phyloP scores from a whole-genome alignment of 2,329 filamentous ascomycete genomes.

The Diaporthe sp. region DNA sequence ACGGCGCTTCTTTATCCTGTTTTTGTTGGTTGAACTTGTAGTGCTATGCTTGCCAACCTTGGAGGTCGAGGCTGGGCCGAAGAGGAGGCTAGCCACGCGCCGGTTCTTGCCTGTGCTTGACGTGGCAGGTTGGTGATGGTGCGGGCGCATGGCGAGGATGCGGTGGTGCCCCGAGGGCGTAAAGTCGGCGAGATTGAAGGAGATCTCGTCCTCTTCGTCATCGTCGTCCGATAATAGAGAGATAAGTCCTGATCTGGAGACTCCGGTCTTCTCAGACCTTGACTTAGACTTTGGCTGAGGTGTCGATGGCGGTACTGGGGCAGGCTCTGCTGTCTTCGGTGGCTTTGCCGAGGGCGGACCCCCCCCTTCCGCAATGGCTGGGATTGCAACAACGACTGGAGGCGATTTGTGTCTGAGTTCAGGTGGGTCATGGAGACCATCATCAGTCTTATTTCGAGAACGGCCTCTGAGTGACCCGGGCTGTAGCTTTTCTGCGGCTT shows the following conservation, averaged over 20 bases:
- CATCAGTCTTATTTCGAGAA: background rate
- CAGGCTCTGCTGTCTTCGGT: constrained; percentile 1
- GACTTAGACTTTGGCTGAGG: constrained; percentile 33
- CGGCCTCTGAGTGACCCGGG: background rate
- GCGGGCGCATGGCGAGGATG: constrained; percentile 22
- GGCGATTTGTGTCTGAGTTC: background rate
- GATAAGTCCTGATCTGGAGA: constrained; percentile 54
- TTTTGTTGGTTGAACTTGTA: background rate
- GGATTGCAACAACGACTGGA: background rate
- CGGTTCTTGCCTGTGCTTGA: constrained; percentile 16
- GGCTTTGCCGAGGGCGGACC: background rate
- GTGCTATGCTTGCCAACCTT: constrained; percentile 26
- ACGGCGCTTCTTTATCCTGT: background rate
- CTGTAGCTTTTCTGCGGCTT: background rate
- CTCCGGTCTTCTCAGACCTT: constrained; percentile 36
- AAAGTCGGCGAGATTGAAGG: constrained; percentile 49
- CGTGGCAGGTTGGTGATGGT: background rate
- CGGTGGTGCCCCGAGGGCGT: constrained; percentile 41
- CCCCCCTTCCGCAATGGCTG: background rate
- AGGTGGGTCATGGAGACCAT: background rate
- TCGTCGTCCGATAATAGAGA: constrained; percentile 58
- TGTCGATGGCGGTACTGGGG: constrained; percentile 10
- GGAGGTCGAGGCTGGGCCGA: constrained; percentile 34
- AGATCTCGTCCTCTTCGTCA: constrained; percentile 55
- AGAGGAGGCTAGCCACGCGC: constrained; percentile 41